Evolutionary conservation across 441 rosid genomes (phyloP).

Genomic region (Arabidopsis hybrid): DNA sequence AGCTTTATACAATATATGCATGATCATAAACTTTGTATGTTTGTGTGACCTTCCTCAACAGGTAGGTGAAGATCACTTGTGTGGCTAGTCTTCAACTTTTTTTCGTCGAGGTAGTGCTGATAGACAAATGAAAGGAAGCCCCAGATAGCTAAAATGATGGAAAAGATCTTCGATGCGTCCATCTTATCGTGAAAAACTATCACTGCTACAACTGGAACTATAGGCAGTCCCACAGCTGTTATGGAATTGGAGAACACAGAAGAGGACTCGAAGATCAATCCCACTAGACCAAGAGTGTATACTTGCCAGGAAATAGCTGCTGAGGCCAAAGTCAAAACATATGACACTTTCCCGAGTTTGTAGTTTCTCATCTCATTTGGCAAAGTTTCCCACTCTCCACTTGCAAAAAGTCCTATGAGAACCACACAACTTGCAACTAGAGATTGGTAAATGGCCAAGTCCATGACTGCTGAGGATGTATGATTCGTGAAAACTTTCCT

Average conservation of each 20-base stretch:
- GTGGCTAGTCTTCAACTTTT: constrained; percentile 21
- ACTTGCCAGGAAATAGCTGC: constrained; percentile 47
- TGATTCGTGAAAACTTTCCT: constrained; percentile 46
- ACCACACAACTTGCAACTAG: constrained; percentile 42
- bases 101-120: constrained; percentile 56
- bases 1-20: neutral
- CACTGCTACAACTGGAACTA: constrained; percentile 57
- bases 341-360: constrained; percentile 43
- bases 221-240: constrained; percentile 50
- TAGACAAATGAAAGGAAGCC: constrained; percentile 54
- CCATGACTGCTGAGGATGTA: constrained; percentile 42
- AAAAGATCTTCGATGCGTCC: constrained; percentile 45
- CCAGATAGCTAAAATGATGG: constrained; percentile 54
- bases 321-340: constrained; percentile 44
- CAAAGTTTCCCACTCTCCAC: constrained; percentile 51
- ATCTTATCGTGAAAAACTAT: constrained; percentile 51
- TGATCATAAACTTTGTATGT: constrained; percentile 14
- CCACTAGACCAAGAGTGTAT: constrained; percentile 44
- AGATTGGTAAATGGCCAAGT: constrained; percentile 49
- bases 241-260: constrained; percentile 53
- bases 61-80: neutral
- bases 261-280: constrained; percentile 56
- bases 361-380: constrained; percentile 48
- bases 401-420: constrained; percentile 49
- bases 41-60: constrained; percentile 29